These are phyloP conservation scores for Brassica rapa DNA, from an alignment of 345 rosid genomes.

Conservation along the genomic window DNA sequence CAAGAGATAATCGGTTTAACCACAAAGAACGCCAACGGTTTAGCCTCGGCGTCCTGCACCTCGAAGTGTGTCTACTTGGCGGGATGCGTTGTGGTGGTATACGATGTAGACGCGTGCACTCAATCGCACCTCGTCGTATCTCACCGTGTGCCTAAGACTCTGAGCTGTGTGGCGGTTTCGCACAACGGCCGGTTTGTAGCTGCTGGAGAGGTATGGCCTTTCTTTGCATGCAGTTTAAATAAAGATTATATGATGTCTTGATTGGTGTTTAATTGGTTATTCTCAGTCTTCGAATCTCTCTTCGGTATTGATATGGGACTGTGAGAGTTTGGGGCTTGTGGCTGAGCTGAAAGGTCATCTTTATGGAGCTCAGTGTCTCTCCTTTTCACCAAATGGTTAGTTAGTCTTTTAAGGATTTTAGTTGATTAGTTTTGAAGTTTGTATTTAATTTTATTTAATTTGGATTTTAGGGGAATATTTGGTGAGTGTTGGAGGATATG, in stretches of 20 bases:
- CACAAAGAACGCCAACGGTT: constrained; percentile 60
- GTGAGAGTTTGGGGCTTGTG: constrained; percentile 44
- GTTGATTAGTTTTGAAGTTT: not conserved
- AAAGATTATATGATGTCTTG: not conserved
- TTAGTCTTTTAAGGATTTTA: constrained; percentile 35
- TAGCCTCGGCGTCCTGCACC: constrained; percentile 52
- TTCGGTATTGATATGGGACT: constrained; percentile 79
- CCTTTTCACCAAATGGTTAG: constrained; percentile 86
- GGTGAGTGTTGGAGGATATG: constrained; percentile 79
- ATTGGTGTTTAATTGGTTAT: constrained; percentile 4
- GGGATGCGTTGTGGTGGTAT: constrained; percentile 75
- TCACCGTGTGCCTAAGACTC: constrained; percentile 64
- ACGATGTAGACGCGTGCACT: constrained; percentile 49
- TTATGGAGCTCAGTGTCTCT: constrained; percentile 71
- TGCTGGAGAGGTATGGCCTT: constrained; percentile 62
- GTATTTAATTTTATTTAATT: not conserved
- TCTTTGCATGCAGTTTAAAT: not conserved
- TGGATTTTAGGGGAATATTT: constrained; percentile 61
- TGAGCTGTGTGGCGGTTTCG: constrained; percentile 65
- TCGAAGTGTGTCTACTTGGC: constrained; percentile 64
- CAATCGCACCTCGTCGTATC: constrained; percentile 70
- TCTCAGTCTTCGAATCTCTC: constrained; percentile 70
- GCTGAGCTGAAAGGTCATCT: constrained; percentile 80
- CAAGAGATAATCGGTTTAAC: constrained; percentile 76
- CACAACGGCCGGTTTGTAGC: constrained; percentile 68